These are phyloP conservation scores for Dendrobium chrysotoxum DNA, from an alignment of 106 monocot species.

Conservation along the genomic window DNA sequence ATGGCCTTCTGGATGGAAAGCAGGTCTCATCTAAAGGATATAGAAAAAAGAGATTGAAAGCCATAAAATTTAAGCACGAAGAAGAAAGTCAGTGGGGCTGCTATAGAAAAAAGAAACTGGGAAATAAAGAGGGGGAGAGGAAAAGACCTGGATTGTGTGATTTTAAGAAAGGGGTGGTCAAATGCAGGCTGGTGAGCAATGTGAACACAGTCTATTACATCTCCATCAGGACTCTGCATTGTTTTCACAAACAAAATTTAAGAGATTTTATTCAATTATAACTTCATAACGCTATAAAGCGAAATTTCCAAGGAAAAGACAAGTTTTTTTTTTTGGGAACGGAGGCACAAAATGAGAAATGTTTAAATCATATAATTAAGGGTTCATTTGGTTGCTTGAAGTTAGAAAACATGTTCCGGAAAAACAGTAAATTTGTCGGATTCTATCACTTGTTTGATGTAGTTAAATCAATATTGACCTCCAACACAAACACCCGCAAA, in stretches of 20 bases:
- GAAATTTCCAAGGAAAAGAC: not conserved
- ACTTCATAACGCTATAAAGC: not conserved
- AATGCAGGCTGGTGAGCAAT: conserved; percentile 55
- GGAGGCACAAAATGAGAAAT: not conserved
- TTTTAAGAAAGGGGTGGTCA: conserved; percentile 61
- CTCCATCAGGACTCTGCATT: conserved; percentile 65
- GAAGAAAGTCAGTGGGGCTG: not conserved
- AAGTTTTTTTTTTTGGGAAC: too few species aligned
- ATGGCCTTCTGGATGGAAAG: conserved; percentile 41
- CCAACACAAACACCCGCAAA: too few species aligned
- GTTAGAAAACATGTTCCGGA: not conserved
- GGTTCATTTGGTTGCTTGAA: not conserved
- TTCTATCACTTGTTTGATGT: not conserved
- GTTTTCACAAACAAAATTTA: not conserved
- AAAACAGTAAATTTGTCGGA: not conserved
- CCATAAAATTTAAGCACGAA: not conserved
- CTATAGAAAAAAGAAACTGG: not conserved
- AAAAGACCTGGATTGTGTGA: conserved; percentile 29
- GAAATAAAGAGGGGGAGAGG: not conserved
- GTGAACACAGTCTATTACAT: conserved; percentile 60
- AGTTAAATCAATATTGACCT: too few species aligned
- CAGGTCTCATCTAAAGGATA: conserved; percentile 44
- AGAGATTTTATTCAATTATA: not conserved
- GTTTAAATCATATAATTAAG: not conserved
- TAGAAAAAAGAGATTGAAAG: not conserved